Evolutionary conservation across 2,329 filamentous ascomycete genomes (phyloP).

Genomic region (Aspergillus nomiae): DNA sequence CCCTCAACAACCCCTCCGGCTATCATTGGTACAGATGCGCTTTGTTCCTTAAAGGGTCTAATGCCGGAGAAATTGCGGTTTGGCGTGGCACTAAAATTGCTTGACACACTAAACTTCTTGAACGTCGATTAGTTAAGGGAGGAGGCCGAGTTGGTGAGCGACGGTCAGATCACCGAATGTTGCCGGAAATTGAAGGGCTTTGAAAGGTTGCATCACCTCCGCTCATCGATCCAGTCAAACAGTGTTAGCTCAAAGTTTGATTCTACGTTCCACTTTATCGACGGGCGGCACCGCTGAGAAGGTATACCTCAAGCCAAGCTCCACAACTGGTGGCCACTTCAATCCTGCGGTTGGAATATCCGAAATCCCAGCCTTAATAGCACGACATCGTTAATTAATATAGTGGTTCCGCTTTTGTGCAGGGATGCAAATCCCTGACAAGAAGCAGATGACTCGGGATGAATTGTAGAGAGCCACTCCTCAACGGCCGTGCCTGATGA

Average conservation of each 20-base stretch:
- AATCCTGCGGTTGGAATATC: background rate
- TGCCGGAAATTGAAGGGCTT: constrained; percentile 5
- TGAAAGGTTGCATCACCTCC: constrained; percentile 1
- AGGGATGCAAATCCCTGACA: background rate
- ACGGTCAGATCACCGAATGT: constrained; percentile 2
- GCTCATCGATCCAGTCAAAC: background rate
- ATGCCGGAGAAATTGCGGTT: background rate
- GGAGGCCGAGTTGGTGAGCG: background rate
- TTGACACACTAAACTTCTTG: constrained; percentile 6
- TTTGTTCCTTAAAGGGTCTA: constrained; percentile 4
- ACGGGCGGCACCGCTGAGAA: background rate
- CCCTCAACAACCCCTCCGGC: background rate
- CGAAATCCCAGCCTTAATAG: background rate
- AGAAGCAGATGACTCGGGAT: background rate
- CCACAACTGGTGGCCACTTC: background rate
- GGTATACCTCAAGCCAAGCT: background rate
- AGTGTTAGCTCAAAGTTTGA: background rate
- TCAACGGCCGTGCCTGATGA: constrained; percentile 6
- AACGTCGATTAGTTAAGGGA: background rate
- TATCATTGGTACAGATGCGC: constrained; percentile 1
- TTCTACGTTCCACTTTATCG: background rate
- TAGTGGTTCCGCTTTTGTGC: background rate
- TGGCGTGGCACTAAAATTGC: constrained; percentile 10
- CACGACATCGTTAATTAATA: background rate
- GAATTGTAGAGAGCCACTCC: background rate